Base-by-base conservation (phyloP, 2,329 filamentous ascomycete genomes). In the Trichoderma sp. region DNA sequence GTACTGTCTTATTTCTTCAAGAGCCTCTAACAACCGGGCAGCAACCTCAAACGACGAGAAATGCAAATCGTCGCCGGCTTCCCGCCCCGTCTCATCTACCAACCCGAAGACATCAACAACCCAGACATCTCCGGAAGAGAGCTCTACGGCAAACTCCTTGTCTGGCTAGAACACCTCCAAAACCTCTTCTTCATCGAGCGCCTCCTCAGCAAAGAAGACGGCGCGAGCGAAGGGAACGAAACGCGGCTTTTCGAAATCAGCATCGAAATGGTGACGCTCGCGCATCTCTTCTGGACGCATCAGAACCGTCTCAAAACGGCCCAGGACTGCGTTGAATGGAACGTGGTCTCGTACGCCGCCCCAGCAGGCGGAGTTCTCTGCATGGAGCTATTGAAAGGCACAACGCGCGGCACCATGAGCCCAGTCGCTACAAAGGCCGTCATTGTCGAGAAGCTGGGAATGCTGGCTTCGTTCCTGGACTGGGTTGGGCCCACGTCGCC, bases 131-230 rank as follows among this genome's bases (percentile, higher is more conserved):
- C 82, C 39, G 81, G 78, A 1, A 73, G 75, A 0, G 68, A 46
- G 13, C 54, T 85, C 1, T 83, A 84, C 66, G 77, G 79, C n/a
- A 77, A 83, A 4, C 79, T 85, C 24, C 76, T 87, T 5, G 75
- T 85, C 2, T 79, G 80, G 10, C 79, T 87, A 2, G 81, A 83
- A 59, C 82, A 85, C 59, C 77, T 87, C 0, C 83, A 88, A 49
- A 87, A 87, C 61, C 79, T 85, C 11, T 88, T 90, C 70, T 81
- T 89, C 30, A 78, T 89, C 39, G 84, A 89, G 71, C 80, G 87
- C 24, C 82, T 88, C 1, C 79, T 89, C 26, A 80, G 84, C 60
- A 85, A 84, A 68, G 54, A 60, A 32, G 7, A 76, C 76, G 3
- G 72, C 18, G 39, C 39, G 2, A 8, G 39, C 76, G 5, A 76